Percentiles rank a stretch among this genome's conserved stretches.
Conservation (phyloP, 306 rosid genomes). For the Lablab purpureus region DNA sequence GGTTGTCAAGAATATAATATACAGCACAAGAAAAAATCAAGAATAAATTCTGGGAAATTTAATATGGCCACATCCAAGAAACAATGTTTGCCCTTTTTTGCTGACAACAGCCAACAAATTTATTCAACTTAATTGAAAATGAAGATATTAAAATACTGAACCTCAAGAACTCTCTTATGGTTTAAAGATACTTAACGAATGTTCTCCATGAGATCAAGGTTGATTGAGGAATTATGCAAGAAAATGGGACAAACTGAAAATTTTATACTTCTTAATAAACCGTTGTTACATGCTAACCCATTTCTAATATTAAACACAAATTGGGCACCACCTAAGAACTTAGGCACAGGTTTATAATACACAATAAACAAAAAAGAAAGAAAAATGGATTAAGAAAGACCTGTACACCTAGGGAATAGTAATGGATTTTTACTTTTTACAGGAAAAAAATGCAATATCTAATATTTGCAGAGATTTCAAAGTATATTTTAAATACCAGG, state of each 20-base stretch:
- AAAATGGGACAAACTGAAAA: neutral
- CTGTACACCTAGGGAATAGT: neutral
- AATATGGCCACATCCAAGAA: slow-evolving; percentile 23
- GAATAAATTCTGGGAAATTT: neutral
- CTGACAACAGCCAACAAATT: neutral
- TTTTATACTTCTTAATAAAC: slow-evolving; percentile 36
- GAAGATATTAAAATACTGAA: slow-evolving; percentile 39
- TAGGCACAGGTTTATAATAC: slow-evolving; percentile 14
- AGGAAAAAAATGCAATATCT: neutral
- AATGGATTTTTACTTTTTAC: neutral
- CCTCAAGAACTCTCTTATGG: slow-evolving; percentile 21
- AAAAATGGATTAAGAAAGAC: slow-evolving; percentile 16
- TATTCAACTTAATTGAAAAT: slow-evolving; percentile 11
- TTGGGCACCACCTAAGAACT: slow-evolving; percentile 21
- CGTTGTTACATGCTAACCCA: slow-evolving; percentile 15
- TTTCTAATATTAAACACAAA: slow-evolving; percentile 29
- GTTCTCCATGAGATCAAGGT: neutral
- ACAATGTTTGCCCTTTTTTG: neutral
- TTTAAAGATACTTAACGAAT: slow-evolving; percentile 19
- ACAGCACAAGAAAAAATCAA: slow-evolving; percentile 15
- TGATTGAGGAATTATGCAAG: slow-evolving; percentile 3
- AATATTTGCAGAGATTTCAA: neutral
- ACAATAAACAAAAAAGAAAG: slow-evolving; percentile 10
- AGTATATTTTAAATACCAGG: slow-evolving; percentile 34
- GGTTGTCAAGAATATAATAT: slow-evolving; percentile 20